A percentile compares a stretch with the other conserved stretches of the same genome.
Evolutionary conservation across 176 grass and related monocot species (phyloP).

Genomic region (Elaeis guineensis): DNA sequence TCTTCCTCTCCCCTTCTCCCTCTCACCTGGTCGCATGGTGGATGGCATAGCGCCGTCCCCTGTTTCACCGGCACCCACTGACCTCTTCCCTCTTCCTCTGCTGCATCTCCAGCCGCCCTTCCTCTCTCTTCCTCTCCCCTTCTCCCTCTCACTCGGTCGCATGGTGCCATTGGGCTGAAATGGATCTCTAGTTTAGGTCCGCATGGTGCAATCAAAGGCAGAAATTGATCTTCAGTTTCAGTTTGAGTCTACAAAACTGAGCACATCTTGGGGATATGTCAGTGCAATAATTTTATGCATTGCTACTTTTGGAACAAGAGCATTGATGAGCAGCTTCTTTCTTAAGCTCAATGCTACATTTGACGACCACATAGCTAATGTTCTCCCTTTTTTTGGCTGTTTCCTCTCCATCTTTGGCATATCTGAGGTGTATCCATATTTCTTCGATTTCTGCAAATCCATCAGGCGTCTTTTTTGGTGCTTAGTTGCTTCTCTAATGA

Average conservation of each 20-base stretch:
- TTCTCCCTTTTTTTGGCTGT: slow-evolving; percentile 71
- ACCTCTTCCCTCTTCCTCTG: no score
- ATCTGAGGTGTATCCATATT: slow-evolving; percentile 55
- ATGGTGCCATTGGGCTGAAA: no score
- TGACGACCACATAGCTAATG: slow-evolving; percentile 74
- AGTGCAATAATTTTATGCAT: slow-evolving; percentile 52
- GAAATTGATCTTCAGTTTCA: slow-evolving; percentile 95
- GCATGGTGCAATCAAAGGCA: slow-evolving; percentile 89
- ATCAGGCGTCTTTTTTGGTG: background rate
- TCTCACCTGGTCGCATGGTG: no score
- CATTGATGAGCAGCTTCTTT: slow-evolving; percentile 89
- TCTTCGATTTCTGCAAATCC: background rate
- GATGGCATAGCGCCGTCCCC: no score
- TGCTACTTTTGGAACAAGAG: slow-evolving; percentile 79
- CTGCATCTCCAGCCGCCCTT: no score
- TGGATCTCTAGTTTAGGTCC: slow-evolving; percentile 24
- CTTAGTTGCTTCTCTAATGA: no score
- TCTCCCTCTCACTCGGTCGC: no score
- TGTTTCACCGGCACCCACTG: no score
- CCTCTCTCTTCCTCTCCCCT: no score
- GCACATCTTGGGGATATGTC: slow-evolving; percentile 75
- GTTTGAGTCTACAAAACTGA: slow-evolving; percentile 65
- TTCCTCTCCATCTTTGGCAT: slow-evolving; percentile 75
- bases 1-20: no score
- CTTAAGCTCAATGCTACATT: slow-evolving; percentile 73